Conservation (phyloP, 352 stramenopile species). For the Nothophytophthora sp. region DNA sequence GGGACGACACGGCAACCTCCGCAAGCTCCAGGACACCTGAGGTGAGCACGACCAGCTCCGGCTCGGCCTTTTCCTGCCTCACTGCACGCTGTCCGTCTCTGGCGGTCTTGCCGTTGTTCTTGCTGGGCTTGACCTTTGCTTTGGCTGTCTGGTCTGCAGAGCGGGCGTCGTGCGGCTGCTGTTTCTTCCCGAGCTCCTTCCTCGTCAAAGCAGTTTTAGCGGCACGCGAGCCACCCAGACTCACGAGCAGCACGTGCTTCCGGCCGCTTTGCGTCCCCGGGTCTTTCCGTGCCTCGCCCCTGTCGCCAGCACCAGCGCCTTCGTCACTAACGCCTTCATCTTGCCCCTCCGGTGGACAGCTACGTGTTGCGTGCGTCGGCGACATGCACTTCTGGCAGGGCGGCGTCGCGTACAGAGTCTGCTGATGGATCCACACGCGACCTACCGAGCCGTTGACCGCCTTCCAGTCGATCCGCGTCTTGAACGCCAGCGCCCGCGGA, state of each 20-base stretch:
- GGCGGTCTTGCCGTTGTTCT: too few species aligned
- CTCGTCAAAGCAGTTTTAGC: conserved; percentile 9
- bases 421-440: conserved; percentile 52
- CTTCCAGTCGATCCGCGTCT: conserved; percentile 48
- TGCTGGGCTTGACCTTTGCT: conserved; percentile 6
- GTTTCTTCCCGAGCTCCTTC: conserved; percentile 23
- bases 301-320: conserved; percentile 13
- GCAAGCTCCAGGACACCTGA: too few species aligned
- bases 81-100: too few species aligned
- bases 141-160: conserved; percentile 5
- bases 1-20: conserved; percentile 3
- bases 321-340: conserved; percentile 6
- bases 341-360: conserved; percentile 9
- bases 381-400: conserved; percentile 38
- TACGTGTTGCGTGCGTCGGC: conserved; percentile 23
- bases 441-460: conserved; percentile 18
- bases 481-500: conserved; percentile 24
- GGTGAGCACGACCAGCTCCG: too few species aligned
- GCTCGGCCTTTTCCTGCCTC: too few species aligned
- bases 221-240: conserved; percentile 6
- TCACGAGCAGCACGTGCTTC: conserved; percentile 30
- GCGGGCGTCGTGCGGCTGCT: conserved; percentile 15
- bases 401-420: conserved; percentile 33
- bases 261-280: conserved; percentile 12
- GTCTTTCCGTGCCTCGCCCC: neutral